Conservation (phyloP, 345 rosid genomes). For the Litchi chinensis region DNA sequence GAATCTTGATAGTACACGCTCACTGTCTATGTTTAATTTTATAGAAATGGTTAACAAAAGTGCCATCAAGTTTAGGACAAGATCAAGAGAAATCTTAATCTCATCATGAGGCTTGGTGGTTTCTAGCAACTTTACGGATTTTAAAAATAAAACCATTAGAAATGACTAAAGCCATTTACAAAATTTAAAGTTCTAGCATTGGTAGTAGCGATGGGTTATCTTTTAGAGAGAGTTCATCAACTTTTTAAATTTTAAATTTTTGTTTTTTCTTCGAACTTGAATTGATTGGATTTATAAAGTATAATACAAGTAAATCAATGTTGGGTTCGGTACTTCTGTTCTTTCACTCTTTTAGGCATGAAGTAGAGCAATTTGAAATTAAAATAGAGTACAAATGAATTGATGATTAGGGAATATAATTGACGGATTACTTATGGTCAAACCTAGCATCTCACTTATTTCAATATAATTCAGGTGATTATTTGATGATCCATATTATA, state of each 20-base stretch:
- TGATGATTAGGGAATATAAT: too few species aligned
- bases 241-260: too few species aligned
- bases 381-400: not conserved
- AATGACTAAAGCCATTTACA: not conserved
- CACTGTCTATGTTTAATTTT: not conserved
- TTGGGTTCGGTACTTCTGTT: not conserved
- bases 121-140: too few species aligned
- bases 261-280: too few species aligned
- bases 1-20: not conserved
- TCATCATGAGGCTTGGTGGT: not conserved
- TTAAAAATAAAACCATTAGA: too few species aligned
- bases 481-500: not conserved
- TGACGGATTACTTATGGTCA: not conserved
- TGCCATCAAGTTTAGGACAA: not conserved
- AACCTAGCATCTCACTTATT: not conserved
- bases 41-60: not conserved
- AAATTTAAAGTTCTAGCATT: too few species aligned
- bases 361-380: not conserved
- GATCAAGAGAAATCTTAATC: conserved; percentile 8
- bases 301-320: not conserved
- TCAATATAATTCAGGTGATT: not conserved
- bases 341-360: not conserved
- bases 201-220: too few species aligned
- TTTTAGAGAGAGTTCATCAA: too few species aligned
- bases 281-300: too few species aligned